Base-by-base conservation (phyloP, 805 yeast genomes). In the Metschnikowia reukaufii region DNA sequence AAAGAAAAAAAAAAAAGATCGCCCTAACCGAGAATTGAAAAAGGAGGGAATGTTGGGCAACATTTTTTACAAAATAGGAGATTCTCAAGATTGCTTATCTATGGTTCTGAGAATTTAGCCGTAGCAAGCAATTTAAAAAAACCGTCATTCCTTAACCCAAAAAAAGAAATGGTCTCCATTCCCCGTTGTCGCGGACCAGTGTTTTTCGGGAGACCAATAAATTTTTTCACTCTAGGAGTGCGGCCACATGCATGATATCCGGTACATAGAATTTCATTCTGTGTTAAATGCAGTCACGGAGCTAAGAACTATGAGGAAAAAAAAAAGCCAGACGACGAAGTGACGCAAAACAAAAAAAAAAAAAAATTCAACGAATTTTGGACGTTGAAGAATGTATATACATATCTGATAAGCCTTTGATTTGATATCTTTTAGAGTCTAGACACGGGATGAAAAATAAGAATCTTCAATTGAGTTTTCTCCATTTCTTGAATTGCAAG, bases 231-330 rank as follows among this genome's bases (percentile, higher is more conserved):
- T 7, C 21, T 9, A 6, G n/a, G n/a, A 36, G 34, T 32, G 7
- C 29, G 27, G 27, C 39, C 34, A 23, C 33, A 25, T 6, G 29
- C 30, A 16, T n/a, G 13, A 8, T 4, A 15, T 35, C 17, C 39
- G 6, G 39, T 36, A 29, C 36, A 17, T 6, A 13, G 9, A 5
- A 17, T 5, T 13, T 7, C 10, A 3, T 31, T 7, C 31, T 29
- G 18, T 36, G n/a, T 16, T 17, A 16, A 30, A 33, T 42, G 37
- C 48, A 15, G 39, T 25, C 30, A 7, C 40, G 39, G 35, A 8
- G 27, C 39, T 16, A n/a, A 30, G 35, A 34, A 27, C 39, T 17
- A 27, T 9, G 34, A 35, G 29, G 8, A 15, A 29, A 42, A 42
- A 20, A 40, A 31, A 18, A 20, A 6, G n/a, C 12, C 30, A 12